Base-by-base conservation (phyloP, 345 rosid genomes). In the Brassica napus region DNA sequence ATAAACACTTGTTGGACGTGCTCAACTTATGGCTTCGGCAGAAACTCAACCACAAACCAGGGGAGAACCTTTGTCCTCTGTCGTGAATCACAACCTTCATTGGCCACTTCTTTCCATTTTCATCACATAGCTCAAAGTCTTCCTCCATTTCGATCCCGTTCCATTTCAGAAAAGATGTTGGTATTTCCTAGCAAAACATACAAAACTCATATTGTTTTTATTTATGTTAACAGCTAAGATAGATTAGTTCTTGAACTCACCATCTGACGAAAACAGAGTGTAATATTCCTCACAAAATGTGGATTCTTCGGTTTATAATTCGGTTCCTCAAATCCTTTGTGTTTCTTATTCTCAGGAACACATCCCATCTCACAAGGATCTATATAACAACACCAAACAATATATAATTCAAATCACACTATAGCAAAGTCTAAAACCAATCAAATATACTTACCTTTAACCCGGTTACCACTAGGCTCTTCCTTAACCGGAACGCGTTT, bases 261-360 rank as follows among this genome's bases (percentile, higher is more conserved):
- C 82, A 78, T 11, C 66, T 15, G 68, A 5, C 23, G 54, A 15
- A 68, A 14, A 66, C 30, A 1, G 8, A 3, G 0, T 5, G 66
- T 65, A 2, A 78, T 66, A 58, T 30, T 72, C 82, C 82, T 78
- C 21, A 78, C 55, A 58, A 72, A 78, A 72, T 78, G 82, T 2
- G 82, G 82, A 72, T 78, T 58, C 62, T 72, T 47, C 42, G 68
- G 68, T 64, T 77, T 60, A 62, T 15, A 3, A 61, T 31, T 69
- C 69, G 64, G 26, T 26, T 72, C 37, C 57, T 65, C 58, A 55
- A 39, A 8, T 71, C 47, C 35, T 65, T 24, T 32, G 18, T 49
- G 57, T 18, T 49, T 63, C 76, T 16, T 63, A 65, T 16, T 71
- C 58, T 12, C 64, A 35, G 30, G 24, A 77, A 12, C n/a, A 23